Base-by-base conservation (phyloP, 2,329 filamentous ascomycete genomes). In the Colletotrichum costaricense region DNA sequence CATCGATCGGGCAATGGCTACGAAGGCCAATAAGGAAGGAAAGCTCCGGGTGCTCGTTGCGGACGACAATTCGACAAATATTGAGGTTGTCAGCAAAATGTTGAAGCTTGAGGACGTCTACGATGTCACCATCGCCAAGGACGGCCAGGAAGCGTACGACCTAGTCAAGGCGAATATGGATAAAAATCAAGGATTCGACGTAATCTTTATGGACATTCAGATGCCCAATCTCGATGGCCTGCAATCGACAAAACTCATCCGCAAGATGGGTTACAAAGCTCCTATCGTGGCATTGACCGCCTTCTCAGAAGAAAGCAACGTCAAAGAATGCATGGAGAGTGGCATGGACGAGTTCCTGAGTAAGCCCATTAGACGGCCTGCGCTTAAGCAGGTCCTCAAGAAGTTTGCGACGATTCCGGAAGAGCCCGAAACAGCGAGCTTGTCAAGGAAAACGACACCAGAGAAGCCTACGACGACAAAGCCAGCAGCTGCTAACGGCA, bases 151-250 rank as follows among this genome's bases (percentile, higher is more conserved):
- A 82, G 95, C 95, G 0, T 94, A 95, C 72, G 95, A 98, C 74
- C 87, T 93, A 33, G 95, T 98, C 76, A 95, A 95, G 80, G 91
- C 91, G 19, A 93, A 92, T 75, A 97, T 97, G 93, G 90, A 92
- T 63, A 89, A 88, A 33, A 89, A 92, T 65, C 87, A 89, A 67
- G 89, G 89, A 2, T 98, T 96, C 80, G 94, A 97, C 77, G 87
- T 98, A 30, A 96, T 98, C 75, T 97, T 98, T 79, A 98, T 98
- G 95, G 95, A 98, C 78, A 93, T 98, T 8, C 94, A 94, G 83
- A 98, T 98, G 95, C 95, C 95, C 4, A 97, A 97, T 75, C 88
- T 98, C 16, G 95, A 98, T 79, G 95, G 95, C 1, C 85, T 98
- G 28, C 93, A 98, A 80, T 95, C 93, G 59, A 98, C 95, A 1